A percentile compares a stretch with the other conserved stretches of the same genome.
Evolutionary conservation across 1,284 basidiomycete genomes (phyloP).

Genomic region (Boletus semigastroideus): DNA sequence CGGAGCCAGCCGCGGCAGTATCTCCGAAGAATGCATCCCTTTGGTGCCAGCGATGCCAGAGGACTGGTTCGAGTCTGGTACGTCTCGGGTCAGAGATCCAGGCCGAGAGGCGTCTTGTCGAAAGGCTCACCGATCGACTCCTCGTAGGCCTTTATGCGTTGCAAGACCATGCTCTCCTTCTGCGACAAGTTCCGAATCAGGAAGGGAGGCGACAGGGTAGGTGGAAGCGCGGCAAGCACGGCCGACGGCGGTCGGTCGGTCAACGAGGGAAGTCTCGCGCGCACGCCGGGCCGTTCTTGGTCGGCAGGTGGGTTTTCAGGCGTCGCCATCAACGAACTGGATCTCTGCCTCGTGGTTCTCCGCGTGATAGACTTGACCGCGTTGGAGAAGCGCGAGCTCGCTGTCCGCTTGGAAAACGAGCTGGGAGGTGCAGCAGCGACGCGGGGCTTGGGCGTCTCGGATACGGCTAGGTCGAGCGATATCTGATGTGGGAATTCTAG

Average conservation of each 20-base stretch:
- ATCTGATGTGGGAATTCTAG: not conserved
- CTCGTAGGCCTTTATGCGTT: conserved; percentile 44
- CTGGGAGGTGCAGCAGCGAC: conserved; percentile 1
- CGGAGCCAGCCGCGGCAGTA: conserved; percentile 40
- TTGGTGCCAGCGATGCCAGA: conserved; percentile 7
- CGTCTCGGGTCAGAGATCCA: conserved; percentile 3
- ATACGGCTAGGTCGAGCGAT: not conserved
- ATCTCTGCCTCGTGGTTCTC: conserved; percentile 15
- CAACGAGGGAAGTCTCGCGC: conserved; percentile 12
- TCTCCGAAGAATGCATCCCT: conserved; percentile 34
- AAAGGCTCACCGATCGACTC: conserved; percentile 22
- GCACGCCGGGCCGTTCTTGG: conserved; percentile 3
- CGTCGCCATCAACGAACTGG: conserved; percentile 5
- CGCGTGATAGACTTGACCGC: conserved; percentile 23
- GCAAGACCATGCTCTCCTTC: conserved; percentile 51
- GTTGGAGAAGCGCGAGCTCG: conserved; percentile 23
- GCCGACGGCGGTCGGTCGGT: conserved; percentile 14
- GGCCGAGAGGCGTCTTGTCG: not conserved
- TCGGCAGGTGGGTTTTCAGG: conserved; percentile 3
- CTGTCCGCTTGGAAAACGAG: conserved; percentile 10
- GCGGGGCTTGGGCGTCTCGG: not conserved
- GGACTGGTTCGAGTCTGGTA: not conserved
- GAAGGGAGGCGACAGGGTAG: conserved; percentile 10
- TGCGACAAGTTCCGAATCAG: conserved; percentile 20
- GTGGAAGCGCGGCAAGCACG: not conserved